These are phyloP conservation scores for Tricholomella constricta DNA, from an alignment of 768 basidiomycete species.

Conservation along the genomic window DNA sequence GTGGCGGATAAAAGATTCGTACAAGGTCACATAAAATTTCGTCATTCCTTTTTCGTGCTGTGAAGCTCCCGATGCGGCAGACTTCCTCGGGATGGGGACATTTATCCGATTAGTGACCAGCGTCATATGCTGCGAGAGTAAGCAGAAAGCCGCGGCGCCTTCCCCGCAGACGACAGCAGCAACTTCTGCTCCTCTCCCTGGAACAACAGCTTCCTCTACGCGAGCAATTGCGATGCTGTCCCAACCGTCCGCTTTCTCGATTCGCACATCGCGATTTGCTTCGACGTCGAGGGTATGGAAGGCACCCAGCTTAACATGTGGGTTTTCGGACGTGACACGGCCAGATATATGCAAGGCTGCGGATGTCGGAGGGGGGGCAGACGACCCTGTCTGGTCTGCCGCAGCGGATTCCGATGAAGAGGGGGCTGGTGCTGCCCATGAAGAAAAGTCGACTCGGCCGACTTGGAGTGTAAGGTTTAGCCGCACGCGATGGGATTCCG, in stretches of 20 bases:
- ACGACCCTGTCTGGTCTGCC: constrained; percentile 35
- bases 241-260: constrained; percentile 89
- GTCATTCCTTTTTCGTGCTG: constrained; percentile 91
- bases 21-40: constrained; percentile 83
- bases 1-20: constrained; percentile 85
- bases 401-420: constrained; percentile 42
- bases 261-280: constrained; percentile 84
- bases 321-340: constrained; percentile 82
- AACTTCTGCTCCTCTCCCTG: constrained; percentile 95
- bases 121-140: constrained; percentile 97
- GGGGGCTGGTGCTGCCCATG: constrained; percentile 56
- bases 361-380: constrained; percentile 38
- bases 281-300: constrained; percentile 96
- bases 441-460: constrained; percentile 77
- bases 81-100: constrained; percentile 87
- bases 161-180: constrained; percentile 96
- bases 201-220: constrained; percentile 85
- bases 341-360: constrained; percentile 86
- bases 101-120: constrained; percentile 89
- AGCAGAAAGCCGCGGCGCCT: constrained; percentile 91
- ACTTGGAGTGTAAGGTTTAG: constrained; percentile 85
- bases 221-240: constrained; percentile 84
- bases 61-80: constrained; percentile 75
- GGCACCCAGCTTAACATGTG: constrained; percentile 88
- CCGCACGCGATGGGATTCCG: constrained; percentile 86